Percentiles rank a stretch among this genome's conserved stretches.
phyloP scores from a whole-genome alignment of 768 basidiomycete genomes.

The Dentipellis fragilis region DNA sequence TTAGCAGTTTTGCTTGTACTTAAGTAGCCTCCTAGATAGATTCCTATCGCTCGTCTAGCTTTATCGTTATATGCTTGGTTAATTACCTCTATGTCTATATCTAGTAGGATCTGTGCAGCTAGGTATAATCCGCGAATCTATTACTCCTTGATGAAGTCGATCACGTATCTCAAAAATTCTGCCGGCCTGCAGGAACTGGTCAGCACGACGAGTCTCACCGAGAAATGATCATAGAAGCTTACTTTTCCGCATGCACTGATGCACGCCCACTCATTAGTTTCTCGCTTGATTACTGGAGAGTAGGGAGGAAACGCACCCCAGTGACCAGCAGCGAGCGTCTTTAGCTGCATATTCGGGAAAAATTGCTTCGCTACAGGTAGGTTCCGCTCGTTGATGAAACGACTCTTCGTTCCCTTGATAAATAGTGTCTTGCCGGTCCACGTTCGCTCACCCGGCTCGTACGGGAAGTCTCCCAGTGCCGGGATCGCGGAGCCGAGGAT shows the following conservation, averaged over 20 bases:
- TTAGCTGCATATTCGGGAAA: conserved; percentile 62
- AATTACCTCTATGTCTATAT: too few relatives aligned
- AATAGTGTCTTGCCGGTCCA: conserved; percentile 60
- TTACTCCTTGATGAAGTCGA: conserved; percentile 20
- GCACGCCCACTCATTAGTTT: not conserved
- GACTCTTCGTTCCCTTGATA: conserved; percentile 72
- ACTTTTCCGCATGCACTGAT: conserved; percentile 76
- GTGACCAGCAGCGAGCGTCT: conserved; percentile 67
- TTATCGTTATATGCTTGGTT: too few relatives aligned
- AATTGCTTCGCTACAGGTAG: conserved; percentile 48
- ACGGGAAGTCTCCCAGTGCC: conserved; percentile 75
- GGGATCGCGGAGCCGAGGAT: conserved; percentile 52
- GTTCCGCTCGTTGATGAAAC: conserved; percentile 72
- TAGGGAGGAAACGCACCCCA: conserved; percentile 53
- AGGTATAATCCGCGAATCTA: conserved; percentile 8
- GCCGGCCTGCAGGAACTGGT: conserved; percentile 30
- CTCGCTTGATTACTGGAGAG: too few relatives aligned
- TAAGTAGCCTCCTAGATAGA: too few relatives aligned
- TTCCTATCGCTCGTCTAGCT: too few relatives aligned
- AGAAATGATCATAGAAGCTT: conserved; percentile 8
- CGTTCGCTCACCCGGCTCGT: conserved; percentile 38
- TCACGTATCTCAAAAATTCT: conserved; percentile 37
- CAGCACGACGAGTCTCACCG: not conserved
- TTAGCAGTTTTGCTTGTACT: too few relatives aligned
- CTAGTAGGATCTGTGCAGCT: too few relatives aligned